Percentiles rank a stretch among this genome's conserved stretches.
Conservation (phyloP, 495 filamentous ascomycete species). For the Hyaloscypha variabilis region DNA sequence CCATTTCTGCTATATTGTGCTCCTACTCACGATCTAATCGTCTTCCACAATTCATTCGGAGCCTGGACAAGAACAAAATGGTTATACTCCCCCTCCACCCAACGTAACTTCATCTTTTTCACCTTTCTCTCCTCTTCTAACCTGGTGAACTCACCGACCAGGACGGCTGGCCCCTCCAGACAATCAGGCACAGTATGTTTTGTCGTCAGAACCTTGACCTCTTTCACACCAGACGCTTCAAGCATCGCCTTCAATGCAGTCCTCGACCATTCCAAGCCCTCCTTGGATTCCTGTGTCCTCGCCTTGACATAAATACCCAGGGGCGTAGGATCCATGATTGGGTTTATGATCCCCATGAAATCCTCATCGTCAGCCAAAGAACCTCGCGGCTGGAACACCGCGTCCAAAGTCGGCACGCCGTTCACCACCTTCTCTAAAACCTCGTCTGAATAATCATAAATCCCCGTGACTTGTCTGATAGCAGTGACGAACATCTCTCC, state of each 20-base stretch:
- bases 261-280: background rate
- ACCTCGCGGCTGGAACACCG: background rate
- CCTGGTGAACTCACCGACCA: background rate
- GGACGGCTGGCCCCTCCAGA: background rate
- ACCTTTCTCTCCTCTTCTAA: background rate
- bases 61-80: background rate
- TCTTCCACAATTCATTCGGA: background rate
- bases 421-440: background rate
- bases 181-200: background rate
- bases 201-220: background rate
- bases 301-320: background rate
- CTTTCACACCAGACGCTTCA: background rate
- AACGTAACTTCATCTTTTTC: background rate
- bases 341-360: background rate
- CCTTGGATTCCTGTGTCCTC: background rate
- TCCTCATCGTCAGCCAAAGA: background rate
- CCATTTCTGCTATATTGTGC: background rate
- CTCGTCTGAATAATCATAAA: background rate
- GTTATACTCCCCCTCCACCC: background rate
- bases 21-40: background rate
- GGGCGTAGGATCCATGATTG: background rate
- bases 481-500: background rate
- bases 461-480: background rate
- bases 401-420: background rate
- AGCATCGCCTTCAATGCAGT: background rate